Base-by-base conservation (phyloP, 192 early-diverging fungal species). In the Dissophora ornata region DNA sequence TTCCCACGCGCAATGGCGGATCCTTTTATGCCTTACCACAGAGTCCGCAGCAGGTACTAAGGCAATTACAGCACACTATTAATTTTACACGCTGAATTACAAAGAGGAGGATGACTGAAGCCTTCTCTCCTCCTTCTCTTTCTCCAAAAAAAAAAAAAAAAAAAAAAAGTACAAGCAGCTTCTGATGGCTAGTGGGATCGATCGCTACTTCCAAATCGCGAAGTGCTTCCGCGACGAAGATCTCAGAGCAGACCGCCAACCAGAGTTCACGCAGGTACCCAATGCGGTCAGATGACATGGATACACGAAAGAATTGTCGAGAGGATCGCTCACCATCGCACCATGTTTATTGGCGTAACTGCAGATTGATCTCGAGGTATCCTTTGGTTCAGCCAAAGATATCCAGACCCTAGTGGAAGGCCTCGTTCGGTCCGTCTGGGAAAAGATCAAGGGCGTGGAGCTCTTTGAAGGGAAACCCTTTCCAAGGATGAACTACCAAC, bases 151-250 rank as follows among this genome's bases (percentile, higher is more conserved):
- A n/a, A n/a, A n/a, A n/a, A n/a, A n/a, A n/a, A n/a, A n/a, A n/a
- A n/a, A n/a, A 13, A 38, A 38, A 54, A 85, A 95, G 89, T 94
- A 95, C 69, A 97, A 97, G 81, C 94, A 97, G 70, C 84, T 95
- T 68, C 81, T 97, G 49, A 97, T 97, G 94, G 88, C 90, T 0
- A 92, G 89, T 52, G 94, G 93, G 1, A 85, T 95, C 18, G 96
- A 97, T 69, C 85, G 91, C 45, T 97, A 97, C 81, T 97, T 89
- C 73, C 96, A 97, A 81, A 89, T 97, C 50, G 96, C 94, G 3
- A 86, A 91, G 18, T 97, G 96, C 67, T 97, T 95, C 67, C 83
- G 96, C 49, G 96, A 97, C 59, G 96, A 97, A 52, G 92, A 93
- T 69, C 70, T 92, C 47, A 86, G 94, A 9, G 86, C 93, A 0